phyloP scores from a whole-genome alignment of 345 rosid species.

The Eucalyptus melliodora region DNA sequence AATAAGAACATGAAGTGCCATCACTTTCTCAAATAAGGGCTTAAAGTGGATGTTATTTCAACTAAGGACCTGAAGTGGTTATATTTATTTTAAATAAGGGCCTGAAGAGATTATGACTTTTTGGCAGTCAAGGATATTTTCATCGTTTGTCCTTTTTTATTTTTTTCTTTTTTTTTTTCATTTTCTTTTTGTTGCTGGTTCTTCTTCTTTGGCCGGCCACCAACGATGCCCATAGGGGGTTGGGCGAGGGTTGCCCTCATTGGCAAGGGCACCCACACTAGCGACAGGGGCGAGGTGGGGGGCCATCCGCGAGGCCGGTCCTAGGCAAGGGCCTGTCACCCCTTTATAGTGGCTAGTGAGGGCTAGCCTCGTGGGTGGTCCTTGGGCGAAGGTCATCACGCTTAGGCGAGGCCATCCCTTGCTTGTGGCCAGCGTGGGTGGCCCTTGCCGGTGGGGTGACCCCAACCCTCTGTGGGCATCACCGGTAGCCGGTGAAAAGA shows the following conservation, averaged over 20 bases:
- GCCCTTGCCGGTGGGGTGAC: too few species aligned
- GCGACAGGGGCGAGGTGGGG: too few species aligned
- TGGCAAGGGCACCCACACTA: too few species aligned
- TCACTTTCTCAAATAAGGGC: rapidly evolving
- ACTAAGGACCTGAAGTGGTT: too few species aligned
- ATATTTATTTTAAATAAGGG: too few species aligned
- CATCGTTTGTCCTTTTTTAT: too few species aligned
- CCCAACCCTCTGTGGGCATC: rapidly evolving
- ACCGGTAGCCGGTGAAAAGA: rapidly evolving
- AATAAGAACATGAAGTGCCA: too few species aligned
- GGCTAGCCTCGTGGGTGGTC: rapidly evolving
- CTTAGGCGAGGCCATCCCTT: rapidly evolving
- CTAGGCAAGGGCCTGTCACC: rapidly evolving
- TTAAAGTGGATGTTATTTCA: rapidly evolving
- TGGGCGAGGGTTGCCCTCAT: too few species aligned
- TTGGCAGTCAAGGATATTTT: rapidly evolving
- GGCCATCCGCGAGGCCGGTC: rapidly evolving
- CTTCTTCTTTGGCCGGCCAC: too few species aligned
- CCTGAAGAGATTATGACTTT: rapidly evolving
- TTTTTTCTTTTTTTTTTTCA: rapidly evolving
- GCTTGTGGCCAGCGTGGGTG: too few species aligned
- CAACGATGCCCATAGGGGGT: rapidly evolving
- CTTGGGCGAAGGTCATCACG: rapidly evolving
- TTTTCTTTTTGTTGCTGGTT: too few species aligned
- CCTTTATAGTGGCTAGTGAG: rapidly evolving